A percentile compares a stretch with the other conserved stretches of the same genome.
Evolutionary conservation across 2,329 filamentous ascomycete genomes (phyloP).

Genomic region (Corinectria fuckeliana): DNA sequence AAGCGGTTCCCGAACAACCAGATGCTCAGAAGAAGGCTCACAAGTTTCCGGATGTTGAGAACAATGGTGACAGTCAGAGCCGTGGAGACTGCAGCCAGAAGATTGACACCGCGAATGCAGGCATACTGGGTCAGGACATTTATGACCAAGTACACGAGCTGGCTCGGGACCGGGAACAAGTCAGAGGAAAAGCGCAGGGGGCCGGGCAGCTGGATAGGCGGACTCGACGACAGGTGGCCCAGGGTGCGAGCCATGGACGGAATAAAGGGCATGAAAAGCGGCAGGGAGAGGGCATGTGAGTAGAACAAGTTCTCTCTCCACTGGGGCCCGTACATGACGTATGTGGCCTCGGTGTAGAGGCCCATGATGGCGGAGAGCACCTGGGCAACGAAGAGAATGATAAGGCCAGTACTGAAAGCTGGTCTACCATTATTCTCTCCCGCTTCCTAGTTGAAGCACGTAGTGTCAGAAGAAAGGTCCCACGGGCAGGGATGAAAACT

Average conservation of each 20-base stretch:
- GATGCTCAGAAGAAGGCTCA: constrained; percentile 89
- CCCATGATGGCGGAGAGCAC: constrained; percentile 93
- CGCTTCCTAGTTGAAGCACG: constrained; percentile 17
- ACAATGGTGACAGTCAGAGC: constrained; percentile 97
- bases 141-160: constrained; percentile 72
- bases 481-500: neutral
- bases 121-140: constrained; percentile 92
- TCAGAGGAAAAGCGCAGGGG: constrained; percentile 24
- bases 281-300: constrained; percentile 77
- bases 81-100: constrained; percentile 86
- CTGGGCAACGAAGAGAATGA: constrained; percentile 86
- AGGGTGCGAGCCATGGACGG: constrained; percentile 71
- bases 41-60: constrained; percentile 91
- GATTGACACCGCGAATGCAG: constrained; percentile 94
- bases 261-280: constrained; percentile 77
- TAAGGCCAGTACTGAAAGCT: constrained; percentile 68
- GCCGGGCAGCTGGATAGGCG: constrained; percentile 54
- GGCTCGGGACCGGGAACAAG: constrained; percentile 61
- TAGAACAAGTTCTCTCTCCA: constrained; percentile 99
- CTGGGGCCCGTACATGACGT: constrained; percentile 82
- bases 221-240: constrained; percentile 65
- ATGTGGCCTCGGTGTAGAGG: constrained; percentile 91
- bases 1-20: constrained; percentile 92
- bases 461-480: neutral
- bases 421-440: constrained; percentile 33